Percentiles rank a stretch among this genome's conserved stretches.
These are phyloP conservation scores for Aureobasidium uvarum DNA, from an alignment of 2,329 filamentous ascomycete species.

Conservation along the genomic window DNA sequence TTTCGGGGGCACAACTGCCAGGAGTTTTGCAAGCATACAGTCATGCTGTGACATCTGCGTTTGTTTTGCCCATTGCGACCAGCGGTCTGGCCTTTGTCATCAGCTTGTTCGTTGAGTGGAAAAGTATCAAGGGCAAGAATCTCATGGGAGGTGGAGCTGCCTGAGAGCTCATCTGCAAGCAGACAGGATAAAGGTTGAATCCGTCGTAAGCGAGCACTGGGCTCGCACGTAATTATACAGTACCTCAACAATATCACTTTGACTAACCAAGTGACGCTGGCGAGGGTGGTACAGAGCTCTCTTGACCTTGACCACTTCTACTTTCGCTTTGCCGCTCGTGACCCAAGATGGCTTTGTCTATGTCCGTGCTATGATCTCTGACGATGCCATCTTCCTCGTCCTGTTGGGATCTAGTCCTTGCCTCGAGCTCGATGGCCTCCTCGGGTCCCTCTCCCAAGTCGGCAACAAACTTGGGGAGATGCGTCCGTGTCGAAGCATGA, in stretches of 20 bases:
- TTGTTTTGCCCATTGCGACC: conserved; percentile 59
- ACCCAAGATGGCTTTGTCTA: neutral
- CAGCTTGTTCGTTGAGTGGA: conserved; percentile 60
- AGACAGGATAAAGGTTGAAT: neutral
- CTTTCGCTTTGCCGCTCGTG: conserved; percentile 1
- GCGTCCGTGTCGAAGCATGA: neutral
- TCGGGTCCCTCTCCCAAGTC: conserved; percentile 9
- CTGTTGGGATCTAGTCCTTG: neutral
- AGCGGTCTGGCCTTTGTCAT: conserved; percentile 56
- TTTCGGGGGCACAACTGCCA: conserved; percentile 44
- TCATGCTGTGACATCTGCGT: conserved; percentile 56
- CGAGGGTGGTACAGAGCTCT: conserved; percentile 3
- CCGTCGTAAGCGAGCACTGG: neutral
- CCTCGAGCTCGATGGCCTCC: conserved; percentile 1
- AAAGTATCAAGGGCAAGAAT: conserved; percentile 58
- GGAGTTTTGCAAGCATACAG: conserved; percentile 65
- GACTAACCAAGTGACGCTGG: conserved; percentile 4
- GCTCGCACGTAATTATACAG: neutral
- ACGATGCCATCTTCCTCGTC: neutral
- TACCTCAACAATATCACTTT: neutral
- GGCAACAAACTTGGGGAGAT: neutral
- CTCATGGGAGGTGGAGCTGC: conserved; percentile 22
- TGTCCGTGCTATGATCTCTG: neutral
- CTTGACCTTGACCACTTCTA: neutral
- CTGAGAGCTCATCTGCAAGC: neutral